phyloP scores from a whole-genome alignment of 257 asterid species.

The Fraxinus anomala region DNA sequence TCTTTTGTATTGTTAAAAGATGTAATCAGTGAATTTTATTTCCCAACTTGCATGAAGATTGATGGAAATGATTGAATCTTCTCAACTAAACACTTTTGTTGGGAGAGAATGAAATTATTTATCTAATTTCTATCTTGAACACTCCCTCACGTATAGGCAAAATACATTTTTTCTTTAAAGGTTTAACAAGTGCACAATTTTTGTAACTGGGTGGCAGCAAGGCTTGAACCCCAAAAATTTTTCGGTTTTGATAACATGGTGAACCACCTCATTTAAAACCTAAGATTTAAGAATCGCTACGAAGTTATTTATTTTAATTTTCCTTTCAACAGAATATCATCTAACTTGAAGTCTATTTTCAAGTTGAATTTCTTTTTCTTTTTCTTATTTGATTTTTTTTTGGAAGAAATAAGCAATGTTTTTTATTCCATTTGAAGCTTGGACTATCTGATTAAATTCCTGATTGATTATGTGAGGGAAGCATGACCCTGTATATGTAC shows the following conservation, averaged over 20 bases:
- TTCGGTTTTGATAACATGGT: too few species aligned
- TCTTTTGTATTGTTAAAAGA: background rate
- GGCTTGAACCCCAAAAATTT: background rate
- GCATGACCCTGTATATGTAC: background rate
- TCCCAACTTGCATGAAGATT: background rate
- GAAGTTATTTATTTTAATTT: background rate
- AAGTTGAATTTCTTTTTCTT: background rate
- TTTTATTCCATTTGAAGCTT: conserved; percentile 9
- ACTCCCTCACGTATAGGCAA: background rate
- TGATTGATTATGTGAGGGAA: conserved; percentile 15
- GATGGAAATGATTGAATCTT: background rate
- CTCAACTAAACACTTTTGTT: background rate
- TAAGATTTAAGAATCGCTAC: background rate
- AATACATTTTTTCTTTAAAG: background rate
- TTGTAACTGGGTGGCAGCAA: background rate
- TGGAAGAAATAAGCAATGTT: background rate
- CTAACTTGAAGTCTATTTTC: background rate
- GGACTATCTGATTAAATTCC: conserved; percentile 15
- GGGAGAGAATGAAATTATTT: background rate
- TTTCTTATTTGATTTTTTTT: too few species aligned
- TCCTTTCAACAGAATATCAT: background rate
- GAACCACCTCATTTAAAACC: background rate
- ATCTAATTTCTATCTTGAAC: background rate
- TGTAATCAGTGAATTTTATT: background rate
- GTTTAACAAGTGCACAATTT: background rate